Conservation (phyloP, 306 rosid genomes). For the cucumber (Cucumis sativus) region Cucumber_9930_V3 NC_026659.2:30536501-30537000, state of each 20-base stretch:
- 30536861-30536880: slow-evolving; percentile 87
- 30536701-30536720: not conserved
- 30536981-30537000: not conserved
- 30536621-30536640: not conserved
- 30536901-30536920: slow-evolving; percentile 79
- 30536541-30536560: not conserved
- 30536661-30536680: not conserved
- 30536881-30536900: slow-evolving; percentile 67
- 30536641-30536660: not conserved
- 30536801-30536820: slow-evolving; percentile 84
- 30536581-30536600: not conserved
- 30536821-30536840: slow-evolving; percentile 83
- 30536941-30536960: slow-evolving; percentile 1
- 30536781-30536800: slow-evolving; percentile 96
- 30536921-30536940: slow-evolving; percentile 32
- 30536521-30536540: not conserved
- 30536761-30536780: slow-evolving; percentile 37
- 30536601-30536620: not conserved
- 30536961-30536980: not conserved
- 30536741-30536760: slow-evolving; percentile 1
- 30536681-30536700: not conserved
- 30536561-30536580: not conserved
- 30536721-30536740: not conserved
- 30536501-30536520: not conserved
- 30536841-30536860: slow-evolving; percentile 67